Evolutionary conservation across 352 stramenopile species (phyloP), one percentile per base, ranked within the genome.

Genomic region (Pythium volutum): DNA sequence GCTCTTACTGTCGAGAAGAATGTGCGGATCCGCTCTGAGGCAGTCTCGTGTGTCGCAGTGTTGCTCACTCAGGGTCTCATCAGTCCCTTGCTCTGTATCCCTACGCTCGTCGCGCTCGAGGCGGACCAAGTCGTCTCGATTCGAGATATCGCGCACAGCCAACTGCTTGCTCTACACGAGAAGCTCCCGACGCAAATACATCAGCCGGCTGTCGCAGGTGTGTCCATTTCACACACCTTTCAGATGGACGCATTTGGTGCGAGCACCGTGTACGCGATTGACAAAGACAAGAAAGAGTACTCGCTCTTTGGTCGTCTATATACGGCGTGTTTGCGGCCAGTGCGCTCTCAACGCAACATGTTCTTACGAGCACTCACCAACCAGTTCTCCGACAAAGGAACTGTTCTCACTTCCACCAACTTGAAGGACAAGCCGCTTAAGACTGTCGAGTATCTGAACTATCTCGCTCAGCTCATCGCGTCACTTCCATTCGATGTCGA

Each of bases 1-100:
- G 22, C 47, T 23, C 45, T 93, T n/a, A 73, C 71, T 18, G 34
- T 89, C 4, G 60, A 82, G 7, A 87, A 87, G 22, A 61, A 79
- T 41, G 64, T 76, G 10, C 76, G 79, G 55, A 81, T 96, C 52
- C 81, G 87, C 22, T 76, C 71, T 14, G 81, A 93, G 60, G 84
- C 85, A 9, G 73, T 91, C 8, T 67, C 70, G 25, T 93, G 83
- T 59, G 71, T 94, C 23, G 67, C 74, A 16, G 79, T 76, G 0
- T 51, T 96, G 8, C 62, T 96, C 23, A 93, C 73, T 0, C 87
- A 93, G 70, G 87, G 87, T 39, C 74, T 96, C 11, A 76, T 93
- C 33, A 91, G 81, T 27, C 85, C 85, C 5, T 58, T 89, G 29
- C 74, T 86, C 26, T 94, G 87, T 57, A 84, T 96, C 62, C 81